phyloP scores from a whole-genome alignment of 208 protist genomes.

The Acanthamoeba royreba region DNA sequence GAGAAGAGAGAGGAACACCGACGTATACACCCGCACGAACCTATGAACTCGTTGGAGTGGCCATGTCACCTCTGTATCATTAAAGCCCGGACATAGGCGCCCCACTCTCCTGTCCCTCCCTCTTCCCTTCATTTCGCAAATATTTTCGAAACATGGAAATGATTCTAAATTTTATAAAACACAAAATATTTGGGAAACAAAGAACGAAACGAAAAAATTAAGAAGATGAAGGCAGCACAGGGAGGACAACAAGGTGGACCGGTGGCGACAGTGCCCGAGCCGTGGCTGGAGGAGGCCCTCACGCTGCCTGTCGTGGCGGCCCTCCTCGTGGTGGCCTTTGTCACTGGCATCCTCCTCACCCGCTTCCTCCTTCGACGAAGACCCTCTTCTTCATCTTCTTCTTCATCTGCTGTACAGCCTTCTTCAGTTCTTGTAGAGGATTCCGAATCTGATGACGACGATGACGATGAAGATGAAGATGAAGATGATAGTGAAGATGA shows the following conservation, averaged over 20 bases:
- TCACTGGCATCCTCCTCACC: not conserved
- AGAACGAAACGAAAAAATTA: not conserved
- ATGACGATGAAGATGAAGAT: too few relatives aligned
- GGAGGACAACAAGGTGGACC: not conserved
- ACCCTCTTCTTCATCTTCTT: not conserved
- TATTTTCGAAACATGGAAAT: too few relatives aligned
- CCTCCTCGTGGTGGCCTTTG: not conserved
- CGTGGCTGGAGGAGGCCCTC: not conserved
- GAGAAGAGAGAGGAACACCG: too few relatives aligned
- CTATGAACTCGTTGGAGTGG: too few relatives aligned
- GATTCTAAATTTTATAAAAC: too few relatives aligned
- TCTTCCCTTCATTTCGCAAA: too few relatives aligned
- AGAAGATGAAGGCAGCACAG: not conserved
- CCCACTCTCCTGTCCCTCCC: too few relatives aligned
- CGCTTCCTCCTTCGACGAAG: not conserved
- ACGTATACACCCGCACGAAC: too few relatives aligned
- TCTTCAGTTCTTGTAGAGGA: not conserved
- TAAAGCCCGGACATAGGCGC: too few relatives aligned
- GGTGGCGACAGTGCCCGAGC: not conserved
- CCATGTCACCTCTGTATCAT: too few relatives aligned
- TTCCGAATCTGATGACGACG: not conserved
- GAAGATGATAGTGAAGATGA: conserved; percentile 13
- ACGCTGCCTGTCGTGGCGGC: not conserved
- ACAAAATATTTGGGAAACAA: not conserved
- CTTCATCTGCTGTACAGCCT: too few relatives aligned